Evolutionary conservation across 1,139 yeast species (phyloP).

Genomic region (Suhomyces choctaworum): DNA sequence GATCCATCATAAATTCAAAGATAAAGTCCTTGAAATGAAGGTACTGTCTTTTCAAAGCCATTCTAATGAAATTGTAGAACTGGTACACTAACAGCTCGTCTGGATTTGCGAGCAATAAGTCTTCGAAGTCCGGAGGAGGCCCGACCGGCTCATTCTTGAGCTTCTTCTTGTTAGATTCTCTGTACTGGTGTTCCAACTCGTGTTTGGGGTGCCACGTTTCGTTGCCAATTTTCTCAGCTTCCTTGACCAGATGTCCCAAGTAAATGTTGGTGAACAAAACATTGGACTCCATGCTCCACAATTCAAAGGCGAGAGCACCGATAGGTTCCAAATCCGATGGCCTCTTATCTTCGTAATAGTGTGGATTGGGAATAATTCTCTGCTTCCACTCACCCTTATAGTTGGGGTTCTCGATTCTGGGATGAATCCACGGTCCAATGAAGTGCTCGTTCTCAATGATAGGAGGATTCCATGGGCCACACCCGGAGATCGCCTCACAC

Average conservation of each 20-base stretch:
- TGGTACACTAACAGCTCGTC: conserved; percentile 23
- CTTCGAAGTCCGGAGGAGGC: conserved; percentile 46
- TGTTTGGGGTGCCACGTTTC: conserved; percentile 65
- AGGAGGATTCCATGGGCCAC: conserved; percentile 69
- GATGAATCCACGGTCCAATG: conserved; percentile 78
- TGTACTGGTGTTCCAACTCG: conserved; percentile 50
- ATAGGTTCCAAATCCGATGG: conserved; percentile 63
- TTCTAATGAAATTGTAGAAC: conserved; percentile 23
- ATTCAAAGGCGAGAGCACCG: conserved; percentile 84
- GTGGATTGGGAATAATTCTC: conserved; percentile 64
- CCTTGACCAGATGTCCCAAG: conserved; percentile 75
- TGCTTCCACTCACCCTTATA: conserved; percentile 85
- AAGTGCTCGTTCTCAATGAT: conserved; percentile 64
- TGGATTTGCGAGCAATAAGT: conserved; percentile 26
- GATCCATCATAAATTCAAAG: conserved; percentile 41
- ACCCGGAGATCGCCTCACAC: conserved; percentile 61
- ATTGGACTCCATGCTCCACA: conserved; percentile 83
- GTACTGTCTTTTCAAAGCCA: conserved; percentile 24
- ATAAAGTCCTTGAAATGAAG: conserved; percentile 33
- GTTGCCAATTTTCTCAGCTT: conserved; percentile 84
- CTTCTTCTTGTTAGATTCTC: conserved; percentile 28
- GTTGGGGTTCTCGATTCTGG: conserved; percentile 66
- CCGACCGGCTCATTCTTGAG: conserved; percentile 35
- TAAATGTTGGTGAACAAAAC: conserved; percentile 81
- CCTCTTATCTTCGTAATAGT: conserved; percentile 55